phyloP scores from a whole-genome alignment of 2,329 filamentous ascomycete genomes.

The Sclerotinia minor region DNA sequence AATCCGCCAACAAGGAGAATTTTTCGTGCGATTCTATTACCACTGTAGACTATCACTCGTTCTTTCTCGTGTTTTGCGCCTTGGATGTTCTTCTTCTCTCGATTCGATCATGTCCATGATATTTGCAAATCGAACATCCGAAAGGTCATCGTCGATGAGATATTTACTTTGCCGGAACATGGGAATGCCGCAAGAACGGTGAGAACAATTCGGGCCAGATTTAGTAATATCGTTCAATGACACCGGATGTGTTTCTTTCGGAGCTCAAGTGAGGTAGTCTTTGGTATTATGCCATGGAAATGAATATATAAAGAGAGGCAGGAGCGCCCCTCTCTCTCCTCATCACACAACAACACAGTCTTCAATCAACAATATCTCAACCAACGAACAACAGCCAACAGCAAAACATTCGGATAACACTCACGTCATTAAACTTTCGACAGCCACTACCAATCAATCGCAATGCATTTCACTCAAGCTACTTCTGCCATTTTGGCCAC shows the following conservation, averaged over 20 bases:
- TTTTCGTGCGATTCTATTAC: not conserved
- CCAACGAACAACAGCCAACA: not conserved
- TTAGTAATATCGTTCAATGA: not conserved
- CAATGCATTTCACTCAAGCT: constrained; percentile 17
- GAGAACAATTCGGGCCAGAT: not conserved
- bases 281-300: not conserved
- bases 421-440: not conserved
- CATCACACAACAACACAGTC: constrained; percentile 10
- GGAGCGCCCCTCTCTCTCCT: constrained; percentile 4
- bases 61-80: constrained; percentile 7
- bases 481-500: constrained; percentile 19
- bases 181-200: not conserved
- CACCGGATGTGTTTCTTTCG: not conserved
- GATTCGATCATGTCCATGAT: not conserved
- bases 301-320: constrained; percentile 18
- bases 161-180: constrained; percentile 9
- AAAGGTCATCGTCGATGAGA: constrained; percentile 18
- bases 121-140: not conserved
- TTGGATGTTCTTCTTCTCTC: not conserved
- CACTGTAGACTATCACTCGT: constrained; percentile 10
- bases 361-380: not conserved
- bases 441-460: not conserved
- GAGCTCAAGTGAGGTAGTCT: not conserved
- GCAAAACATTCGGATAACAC: too few species aligned
- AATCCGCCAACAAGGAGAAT: not conserved